Conservation (phyloP, 2,329 filamentous ascomycete species). For the Fusarium anthophilum region DNA sequence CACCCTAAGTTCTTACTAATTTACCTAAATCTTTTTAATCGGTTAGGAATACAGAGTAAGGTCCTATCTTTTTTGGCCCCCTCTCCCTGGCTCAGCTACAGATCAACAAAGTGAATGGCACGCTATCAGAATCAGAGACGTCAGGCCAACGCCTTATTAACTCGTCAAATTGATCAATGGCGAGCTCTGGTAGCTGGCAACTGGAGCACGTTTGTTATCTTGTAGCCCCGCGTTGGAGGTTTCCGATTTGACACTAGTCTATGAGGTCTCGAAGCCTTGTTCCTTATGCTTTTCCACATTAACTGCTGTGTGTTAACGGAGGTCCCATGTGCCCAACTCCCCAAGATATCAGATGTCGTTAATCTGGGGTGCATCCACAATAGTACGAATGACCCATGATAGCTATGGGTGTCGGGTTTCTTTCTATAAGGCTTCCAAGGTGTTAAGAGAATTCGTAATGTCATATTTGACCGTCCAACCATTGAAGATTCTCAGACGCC, state of each 20-base stretch:
- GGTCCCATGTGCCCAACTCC: conserved; percentile 3
- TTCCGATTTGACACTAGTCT: neutral
- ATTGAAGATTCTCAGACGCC: neutral
- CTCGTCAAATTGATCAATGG: conserved; percentile 23
- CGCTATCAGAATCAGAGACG: neutral
- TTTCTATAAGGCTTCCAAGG: neutral
- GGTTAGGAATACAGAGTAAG: neutral
- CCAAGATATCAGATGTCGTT: conserved; percentile 27
- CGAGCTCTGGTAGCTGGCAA: conserved; percentile 7
- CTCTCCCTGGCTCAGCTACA: conserved; percentile 26
- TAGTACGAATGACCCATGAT: conserved; percentile 10
- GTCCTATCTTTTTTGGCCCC: neutral
- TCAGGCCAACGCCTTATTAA: neutral
- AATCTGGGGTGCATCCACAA: conserved; percentile 40
- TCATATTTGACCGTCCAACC: neutral
- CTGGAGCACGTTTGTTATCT: neutral
- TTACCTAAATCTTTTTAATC: neutral
- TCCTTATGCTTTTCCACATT: neutral
- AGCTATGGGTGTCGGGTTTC: neutral
- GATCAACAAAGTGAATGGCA: conserved; percentile 4
- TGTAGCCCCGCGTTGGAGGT: conserved; percentile 3
- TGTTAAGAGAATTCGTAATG: neutral
- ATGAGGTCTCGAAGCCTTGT: neutral
- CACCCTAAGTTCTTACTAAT: neutral
- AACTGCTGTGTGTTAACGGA: conserved; percentile 4